A percentile compares a stretch with the other conserved stretches of the same genome.
These are phyloP conservation scores for Aspergillus sparsus DNA, from an alignment of 495 filamentous ascomycete genomes.

Conservation along the genomic window DNA sequence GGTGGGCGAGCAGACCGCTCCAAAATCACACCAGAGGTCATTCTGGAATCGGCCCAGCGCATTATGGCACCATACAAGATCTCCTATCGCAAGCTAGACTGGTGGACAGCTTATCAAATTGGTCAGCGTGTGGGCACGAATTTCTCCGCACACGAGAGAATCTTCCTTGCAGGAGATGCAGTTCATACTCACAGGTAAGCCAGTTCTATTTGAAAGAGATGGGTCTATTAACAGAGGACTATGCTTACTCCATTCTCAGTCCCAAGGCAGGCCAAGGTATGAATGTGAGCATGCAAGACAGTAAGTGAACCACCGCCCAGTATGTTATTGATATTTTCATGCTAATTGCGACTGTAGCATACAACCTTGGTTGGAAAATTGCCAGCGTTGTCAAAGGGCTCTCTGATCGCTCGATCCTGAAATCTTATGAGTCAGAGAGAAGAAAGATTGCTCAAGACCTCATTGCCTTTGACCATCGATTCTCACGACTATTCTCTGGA, in stretches of 20 bases:
- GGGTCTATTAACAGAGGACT: neutral
- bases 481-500: conserved; percentile 44
- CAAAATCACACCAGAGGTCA: conserved; percentile 59
- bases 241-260: conserved; percentile 28
- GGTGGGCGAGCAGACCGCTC: conserved; percentile 45
- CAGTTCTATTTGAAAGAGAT: neutral
- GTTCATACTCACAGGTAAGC: conserved; percentile 66
- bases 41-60: conserved; percentile 58
- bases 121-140: conserved; percentile 2
- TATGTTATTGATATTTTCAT: too few species aligned
- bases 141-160: conserved; percentile 65
- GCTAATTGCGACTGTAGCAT: conserved; percentile 35
- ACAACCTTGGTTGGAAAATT: conserved; percentile 78
- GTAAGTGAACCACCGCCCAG: neutral
- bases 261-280: conserved; percentile 86
- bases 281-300: conserved; percentile 80
- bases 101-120: conserved; percentile 64
- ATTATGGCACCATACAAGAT: conserved; percentile 64
- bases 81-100: conserved; percentile 56
- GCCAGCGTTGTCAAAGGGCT: conserved; percentile 59
- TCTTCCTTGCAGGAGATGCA: conserved; percentile 81
- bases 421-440: conserved; percentile 64
- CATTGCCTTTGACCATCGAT: conserved; percentile 62
- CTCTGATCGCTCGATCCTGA: conserved; percentile 52
- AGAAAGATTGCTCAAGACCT: conserved; percentile 62